Evolutionary conservation across 768 basidiomycete species (phyloP).

Genomic region (Filobasidium wieringae): DNA sequence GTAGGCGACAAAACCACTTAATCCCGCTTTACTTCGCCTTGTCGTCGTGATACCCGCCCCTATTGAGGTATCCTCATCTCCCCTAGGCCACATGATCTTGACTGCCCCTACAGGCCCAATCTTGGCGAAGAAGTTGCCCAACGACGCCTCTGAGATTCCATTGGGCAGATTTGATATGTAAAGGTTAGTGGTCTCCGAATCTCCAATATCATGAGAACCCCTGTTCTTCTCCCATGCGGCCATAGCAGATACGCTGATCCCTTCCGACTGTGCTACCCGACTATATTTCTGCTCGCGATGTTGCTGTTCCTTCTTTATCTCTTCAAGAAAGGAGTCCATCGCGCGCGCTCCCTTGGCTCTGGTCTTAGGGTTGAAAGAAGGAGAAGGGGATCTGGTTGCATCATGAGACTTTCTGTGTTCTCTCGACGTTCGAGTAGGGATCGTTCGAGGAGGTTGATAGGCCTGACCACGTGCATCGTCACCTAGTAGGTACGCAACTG

Average conservation of each 20-base stretch:
- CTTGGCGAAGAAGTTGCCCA: slow-evolving; percentile 85
- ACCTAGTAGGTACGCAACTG: background rate
- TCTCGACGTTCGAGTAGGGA: slow-evolving; percentile 3
- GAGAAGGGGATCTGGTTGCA: slow-evolving; percentile 45
- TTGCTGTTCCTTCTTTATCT: slow-evolving; percentile 95
- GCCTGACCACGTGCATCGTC: slow-evolving; percentile 1
- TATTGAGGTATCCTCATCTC: slow-evolving; percentile 52
- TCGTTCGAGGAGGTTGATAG: slow-evolving; percentile 15
- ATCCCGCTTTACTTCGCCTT: slow-evolving; percentile 58
- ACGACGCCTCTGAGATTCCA: slow-evolving; percentile 67
- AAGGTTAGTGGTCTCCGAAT: slow-evolving; percentile 88
- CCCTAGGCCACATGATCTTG: slow-evolving; percentile 83
- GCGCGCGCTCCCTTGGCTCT: slow-evolving; percentile 88
- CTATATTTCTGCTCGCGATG: slow-evolving; percentile 70
- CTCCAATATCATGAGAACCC: slow-evolving; percentile 77
- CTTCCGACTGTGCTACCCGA: slow-evolving; percentile 32
- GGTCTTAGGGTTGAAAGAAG: slow-evolving; percentile 39
- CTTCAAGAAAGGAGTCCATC: slow-evolving; percentile 91
- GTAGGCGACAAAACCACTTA: slow-evolving; percentile 93
- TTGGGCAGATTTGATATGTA: slow-evolving; percentile 84
- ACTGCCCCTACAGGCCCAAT: slow-evolving; percentile 67
- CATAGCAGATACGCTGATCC: slow-evolving; percentile 73
- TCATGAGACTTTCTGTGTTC: background rate
- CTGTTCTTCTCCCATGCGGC: slow-evolving; percentile 88
- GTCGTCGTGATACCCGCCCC: slow-evolving; percentile 65